Base-by-base conservation (phyloP, 2,329 filamentous ascomycete species). In the Scedosporium apiospermum region DNA sequence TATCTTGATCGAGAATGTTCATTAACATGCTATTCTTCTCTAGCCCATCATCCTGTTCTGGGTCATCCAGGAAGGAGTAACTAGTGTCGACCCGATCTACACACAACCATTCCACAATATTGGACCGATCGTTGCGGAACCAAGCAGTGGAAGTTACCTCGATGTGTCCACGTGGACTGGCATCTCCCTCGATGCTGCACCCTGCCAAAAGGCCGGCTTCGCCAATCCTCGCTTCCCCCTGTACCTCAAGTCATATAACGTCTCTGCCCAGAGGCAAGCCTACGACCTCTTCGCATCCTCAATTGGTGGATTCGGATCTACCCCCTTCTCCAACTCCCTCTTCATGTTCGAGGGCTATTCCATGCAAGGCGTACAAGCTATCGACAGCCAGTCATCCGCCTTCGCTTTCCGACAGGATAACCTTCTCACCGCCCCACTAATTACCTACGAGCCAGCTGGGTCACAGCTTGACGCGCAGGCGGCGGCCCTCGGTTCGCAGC, bases 301-400 rank as follows among this genome's bases (percentile, higher is more conserved):
- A 38, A 38, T 38, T 38, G 26, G 57, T 41, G 16, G 18, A n/a
- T 41, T 23, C 63, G 42, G 57, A 64, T 12, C 34, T 14, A 67
- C 68, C 38, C 69, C 67, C 27, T 74, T 73, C 51, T 62, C 63
- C 23, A 62, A 64, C 67, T 71, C 72, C 18, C 71, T 83, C 55
- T 80, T 84, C 71, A 78, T 84, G 76, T 80, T 85, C 62, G 82
- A 86, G 67, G 79, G 79, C 3, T 85, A 85, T 69, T 76, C 80
- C 1, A 70, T 68, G 6, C 69, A 76, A 23, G 82, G 76, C 1
- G 76, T 84, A 2, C 67, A 75, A 61, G 70, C 69, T 0, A 66
- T 79, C 46, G 64, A 69, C 57, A 66, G 65, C 27, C 67, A 69
- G 9, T 72, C 74, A 1, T 74, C 75, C 3, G 80, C 80, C 1